phyloP scores from a whole-genome alignment of 208 protist species.

The Strigomonas culicis region DNA sequence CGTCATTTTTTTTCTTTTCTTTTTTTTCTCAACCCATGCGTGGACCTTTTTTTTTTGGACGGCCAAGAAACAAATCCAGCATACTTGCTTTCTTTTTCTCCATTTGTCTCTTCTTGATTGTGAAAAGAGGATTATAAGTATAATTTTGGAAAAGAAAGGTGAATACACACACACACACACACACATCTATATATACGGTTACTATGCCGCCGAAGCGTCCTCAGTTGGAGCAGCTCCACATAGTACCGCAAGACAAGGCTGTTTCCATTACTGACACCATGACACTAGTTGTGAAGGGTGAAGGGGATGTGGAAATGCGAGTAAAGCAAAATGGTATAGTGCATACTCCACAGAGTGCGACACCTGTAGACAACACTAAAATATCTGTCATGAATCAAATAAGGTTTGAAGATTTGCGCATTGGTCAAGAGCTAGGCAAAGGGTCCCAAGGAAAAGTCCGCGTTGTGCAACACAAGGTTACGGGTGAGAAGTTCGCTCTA shows the following conservation, averaged over 20 bases:
- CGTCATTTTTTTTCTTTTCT: no score
- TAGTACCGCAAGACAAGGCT: constrained; percentile 54
- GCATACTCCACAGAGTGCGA: constrained; percentile 21
- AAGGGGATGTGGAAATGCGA: constrained; percentile 80
- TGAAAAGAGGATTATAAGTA: no score
- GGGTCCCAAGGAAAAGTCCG: constrained; percentile 88
- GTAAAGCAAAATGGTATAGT: constrained; percentile 85
- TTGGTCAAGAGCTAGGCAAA: constrained; percentile 72
- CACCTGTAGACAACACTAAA: constrained; percentile 8
- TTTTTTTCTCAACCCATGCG: no score
- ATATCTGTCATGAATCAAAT: constrained; percentile 68
- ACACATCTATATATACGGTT: constrained; percentile 7
- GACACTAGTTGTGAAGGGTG: constrained; percentile 86
- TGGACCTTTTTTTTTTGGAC: no score
- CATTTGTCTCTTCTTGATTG: no score
- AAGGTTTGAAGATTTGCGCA: constrained; percentile 82
- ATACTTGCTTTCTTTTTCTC: no score
- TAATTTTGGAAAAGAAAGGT: not conserved
- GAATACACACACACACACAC: not conserved
- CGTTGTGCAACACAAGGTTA: constrained; percentile 69
- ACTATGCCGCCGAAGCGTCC: constrained; percentile 82
- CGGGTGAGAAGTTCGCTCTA: constrained; percentile 77
- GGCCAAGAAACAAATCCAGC: no score
- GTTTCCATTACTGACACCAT: constrained; percentile 90
- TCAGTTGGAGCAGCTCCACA: constrained; percentile 55